Conservation (phyloP, 2,329 filamentous ascomycete genomes). For the Pseudofabraea citricarpa region DNA sequence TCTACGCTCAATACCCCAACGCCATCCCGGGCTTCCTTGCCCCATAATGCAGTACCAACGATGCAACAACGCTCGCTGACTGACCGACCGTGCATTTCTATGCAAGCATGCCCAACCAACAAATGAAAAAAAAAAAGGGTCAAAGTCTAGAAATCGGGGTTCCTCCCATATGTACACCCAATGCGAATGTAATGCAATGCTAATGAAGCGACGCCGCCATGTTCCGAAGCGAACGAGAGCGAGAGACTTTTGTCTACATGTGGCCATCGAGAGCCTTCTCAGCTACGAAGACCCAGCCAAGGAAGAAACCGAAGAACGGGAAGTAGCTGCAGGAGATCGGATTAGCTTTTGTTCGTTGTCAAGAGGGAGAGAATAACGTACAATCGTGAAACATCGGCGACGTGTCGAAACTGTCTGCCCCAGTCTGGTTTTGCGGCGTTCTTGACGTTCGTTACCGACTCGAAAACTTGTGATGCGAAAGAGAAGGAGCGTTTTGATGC, state of each 20-base stretch:
- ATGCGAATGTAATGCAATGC: too few relatives aligned
- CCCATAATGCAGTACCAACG: too few relatives aligned
- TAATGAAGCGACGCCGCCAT: too few relatives aligned
- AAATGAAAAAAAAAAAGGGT: too few relatives aligned
- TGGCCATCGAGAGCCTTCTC: neutral
- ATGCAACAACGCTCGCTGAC: too few relatives aligned
- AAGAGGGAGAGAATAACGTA: neutral
- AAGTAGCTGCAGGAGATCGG: neutral
- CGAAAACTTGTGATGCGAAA: neutral
- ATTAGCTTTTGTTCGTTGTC: neutral
- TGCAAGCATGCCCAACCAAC: too few relatives aligned
- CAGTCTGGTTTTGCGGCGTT: neutral
- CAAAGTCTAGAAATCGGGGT: too few relatives aligned
- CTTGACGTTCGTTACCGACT: neutral
- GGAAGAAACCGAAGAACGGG: neutral
- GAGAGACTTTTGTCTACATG: neutral
- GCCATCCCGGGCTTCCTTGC: too few relatives aligned
- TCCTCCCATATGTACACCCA: too few relatives aligned
- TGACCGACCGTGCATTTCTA: too few relatives aligned
- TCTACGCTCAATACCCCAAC: too few relatives aligned
- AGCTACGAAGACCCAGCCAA: slow-evolving; percentile 1
- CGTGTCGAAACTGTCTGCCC: neutral
- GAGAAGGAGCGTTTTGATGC: neutral
- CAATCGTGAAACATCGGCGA: neutral
- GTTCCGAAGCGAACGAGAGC: too few relatives aligned